Evolutionary conservation across 257 asterid genomes (phyloP), one percentile per base, ranked within the genome.

Genomic region (Oldenlandia corymbosa): DNA sequence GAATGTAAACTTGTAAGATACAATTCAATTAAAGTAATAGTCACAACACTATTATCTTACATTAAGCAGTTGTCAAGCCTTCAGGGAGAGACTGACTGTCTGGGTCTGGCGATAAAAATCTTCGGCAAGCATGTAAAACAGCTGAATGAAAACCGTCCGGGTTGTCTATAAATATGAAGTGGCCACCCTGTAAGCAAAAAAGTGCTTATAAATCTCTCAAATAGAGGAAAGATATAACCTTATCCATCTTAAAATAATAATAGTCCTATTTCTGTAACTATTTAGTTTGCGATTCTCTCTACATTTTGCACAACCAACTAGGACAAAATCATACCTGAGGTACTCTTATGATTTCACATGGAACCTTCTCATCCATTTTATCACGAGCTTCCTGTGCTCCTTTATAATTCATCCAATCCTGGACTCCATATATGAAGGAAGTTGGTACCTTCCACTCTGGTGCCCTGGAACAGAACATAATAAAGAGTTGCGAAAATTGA

Each of bases 391-490:
- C 84, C 67, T 79, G 83, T 7, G 96, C 94, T 57, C 90, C 94
- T 80, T 79, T 59, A 74, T 81, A 88, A 68, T 78, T 74, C 96
- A 88, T 88, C 96, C 96, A 88, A 77, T 88, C 96, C 55, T 88
- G 71, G 67, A 70, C 14, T 46, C 96, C 96, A 61, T 88, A 88
- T n/a, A 88, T 88, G 75, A 88, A 88, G 31, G 94, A 68, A 7
- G 90, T 88, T 9, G 96, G 92, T 65, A 88, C 94, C 78, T 82
- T 88, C 94, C 91, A 88, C 23, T 85, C 94, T 1, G 92, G 71
- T 27, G 90, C 91, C 66, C 96, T 88, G 83, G 68, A 76, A 63
- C 64, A 73, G 21, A 67, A 48, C 32, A 32, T 7, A 5, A 5
- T 57, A 24, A 10, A n/a, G n/a, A n/a, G 0, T 46, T 1, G n/a